phyloP scores from a whole-genome alignment of 805 yeast species.

The Tetrapisispora nanseiensis region DNA sequence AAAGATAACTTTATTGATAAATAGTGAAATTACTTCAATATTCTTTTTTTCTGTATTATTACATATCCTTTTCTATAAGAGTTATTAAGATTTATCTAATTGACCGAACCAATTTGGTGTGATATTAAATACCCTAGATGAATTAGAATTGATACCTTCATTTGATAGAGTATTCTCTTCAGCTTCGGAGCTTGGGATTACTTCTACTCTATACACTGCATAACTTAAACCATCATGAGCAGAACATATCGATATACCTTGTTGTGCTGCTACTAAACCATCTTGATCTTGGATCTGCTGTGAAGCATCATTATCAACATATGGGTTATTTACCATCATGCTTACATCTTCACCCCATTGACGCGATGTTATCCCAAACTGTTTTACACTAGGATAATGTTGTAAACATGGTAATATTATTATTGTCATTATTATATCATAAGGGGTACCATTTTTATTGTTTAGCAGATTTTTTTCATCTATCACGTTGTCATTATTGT shows the following conservation, averaged over 20 bases:
- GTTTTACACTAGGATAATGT: slow-evolving; percentile 53
- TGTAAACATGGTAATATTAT: slow-evolving; percentile 59
- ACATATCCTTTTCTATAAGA: not conserved
- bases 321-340: not conserved
- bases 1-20: too few relatives aligned
- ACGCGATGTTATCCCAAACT: slow-evolving; percentile 66
- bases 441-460: slow-evolving; percentile 9
- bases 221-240: slow-evolving; percentile 74
- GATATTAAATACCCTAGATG: not conserved
- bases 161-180: not conserved
- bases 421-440: slow-evolving; percentile 29
- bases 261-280: not conserved
- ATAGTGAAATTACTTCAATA: not conserved
- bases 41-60: not conserved
- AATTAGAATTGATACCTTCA: not conserved
- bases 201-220: slow-evolving; percentile 40
- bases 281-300: not conserved
- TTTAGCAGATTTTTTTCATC: slow-evolving; percentile 2
- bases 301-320: not conserved
- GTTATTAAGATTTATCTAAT: too few relatives aligned
- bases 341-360: slow-evolving; percentile 41
- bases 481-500: slow-evolving; percentile 26
- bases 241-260: not conserved
- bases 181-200: slow-evolving; percentile 12
- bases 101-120: not conserved